These are phyloP conservation scores for Mucor saturninus DNA, from an alignment of 371 early-diverging fungal species.

Conservation along the genomic window DNA sequence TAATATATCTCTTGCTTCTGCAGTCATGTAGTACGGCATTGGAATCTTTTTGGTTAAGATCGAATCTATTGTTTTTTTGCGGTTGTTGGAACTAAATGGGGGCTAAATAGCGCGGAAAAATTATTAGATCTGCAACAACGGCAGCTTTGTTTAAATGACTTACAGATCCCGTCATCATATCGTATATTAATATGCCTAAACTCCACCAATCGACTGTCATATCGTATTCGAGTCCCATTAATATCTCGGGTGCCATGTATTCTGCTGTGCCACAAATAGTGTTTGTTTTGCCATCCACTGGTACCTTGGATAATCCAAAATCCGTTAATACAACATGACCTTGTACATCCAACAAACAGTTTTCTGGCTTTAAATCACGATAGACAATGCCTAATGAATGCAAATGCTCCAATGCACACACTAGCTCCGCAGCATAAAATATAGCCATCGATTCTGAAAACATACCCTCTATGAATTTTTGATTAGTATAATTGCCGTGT, in stretches of 20 bases:
- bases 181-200: conserved; percentile 88
- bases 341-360: conserved; percentile 78
- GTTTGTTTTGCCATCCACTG: conserved; percentile 62
- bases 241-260: conserved; percentile 88
- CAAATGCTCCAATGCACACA: conserved; percentile 86
- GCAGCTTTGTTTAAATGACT: conserved; percentile 10
- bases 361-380: conserved; percentile 91
- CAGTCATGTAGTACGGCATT: conserved; percentile 74
- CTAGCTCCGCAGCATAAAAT: conserved; percentile 88
- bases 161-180: conserved; percentile 83
- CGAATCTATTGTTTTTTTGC: conserved; percentile 78
- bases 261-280: conserved; percentile 94
- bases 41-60: conserved; percentile 76
- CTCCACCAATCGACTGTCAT: conserved; percentile 95
- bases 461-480: conserved; percentile 68
- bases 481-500: neutral
- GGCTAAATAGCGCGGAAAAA: conserved; percentile 38
- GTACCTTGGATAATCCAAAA: conserved; percentile 90
- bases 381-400: conserved; percentile 90
- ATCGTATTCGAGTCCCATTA: conserved; percentile 84
- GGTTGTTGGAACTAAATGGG: conserved; percentile 80
- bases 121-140: conserved; percentile 1
- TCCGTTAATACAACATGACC: conserved; percentile 93
- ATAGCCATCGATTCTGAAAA: conserved; percentile 78
- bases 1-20: conserved; percentile 68